Evolutionary conservation across 805 yeast genomes (phyloP).

Genomic region (Candida boleticola): DNA sequence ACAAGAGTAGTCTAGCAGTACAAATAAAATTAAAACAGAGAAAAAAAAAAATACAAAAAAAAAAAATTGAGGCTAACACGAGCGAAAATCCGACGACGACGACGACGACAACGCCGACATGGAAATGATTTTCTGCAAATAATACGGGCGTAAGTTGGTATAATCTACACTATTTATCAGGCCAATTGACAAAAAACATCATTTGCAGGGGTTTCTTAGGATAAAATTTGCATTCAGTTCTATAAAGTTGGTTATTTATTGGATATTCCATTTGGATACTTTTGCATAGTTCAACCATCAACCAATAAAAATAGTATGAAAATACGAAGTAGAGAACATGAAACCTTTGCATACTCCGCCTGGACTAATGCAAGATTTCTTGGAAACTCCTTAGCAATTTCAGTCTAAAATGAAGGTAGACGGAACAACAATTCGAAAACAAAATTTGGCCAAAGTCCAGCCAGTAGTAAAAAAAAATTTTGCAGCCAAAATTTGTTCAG

Average conservation of each 20-base stretch:
- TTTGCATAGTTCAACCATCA: no score
- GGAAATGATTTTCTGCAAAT: constrained; percentile 1
- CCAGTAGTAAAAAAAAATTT: no score
- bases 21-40: no score
- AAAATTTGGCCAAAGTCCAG: no score
- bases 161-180: neutral
- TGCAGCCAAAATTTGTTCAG: no score
- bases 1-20: no score
- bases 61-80: constrained; percentile 8
- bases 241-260: no score
- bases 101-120: constrained; percentile 12
- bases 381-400: neutral
- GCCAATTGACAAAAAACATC: neutral
- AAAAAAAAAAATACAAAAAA: neutral
- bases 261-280: no score
- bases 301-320: no score
- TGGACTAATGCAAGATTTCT: neutral
- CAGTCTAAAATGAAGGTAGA: no score
- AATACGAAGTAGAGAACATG: neutral
- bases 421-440: no score
- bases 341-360: neutral
- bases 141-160: neutral
- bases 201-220: neutral
- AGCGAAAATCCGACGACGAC: constrained; percentile 13
- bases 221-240: no score